Evolutionary conservation across 2,329 filamentous ascomycete species (phyloP).

Genomic region (Thielaviopsis ethacetica): DNA sequence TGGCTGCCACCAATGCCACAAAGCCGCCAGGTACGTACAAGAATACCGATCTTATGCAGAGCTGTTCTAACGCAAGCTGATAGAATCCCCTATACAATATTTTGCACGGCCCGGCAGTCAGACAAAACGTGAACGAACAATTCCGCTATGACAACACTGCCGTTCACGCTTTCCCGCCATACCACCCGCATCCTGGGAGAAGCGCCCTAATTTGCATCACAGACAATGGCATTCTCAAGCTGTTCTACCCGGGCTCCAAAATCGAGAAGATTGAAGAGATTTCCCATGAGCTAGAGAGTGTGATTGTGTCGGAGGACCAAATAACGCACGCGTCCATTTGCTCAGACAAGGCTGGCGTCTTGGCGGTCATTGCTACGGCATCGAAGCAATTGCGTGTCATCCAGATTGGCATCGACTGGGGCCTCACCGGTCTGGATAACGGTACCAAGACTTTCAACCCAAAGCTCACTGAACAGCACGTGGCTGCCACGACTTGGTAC

Average conservation of each 20-base stretch:
- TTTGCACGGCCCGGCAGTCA: conserved; percentile 46
- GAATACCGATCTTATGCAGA: neutral
- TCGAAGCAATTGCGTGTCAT: conserved; percentile 60
- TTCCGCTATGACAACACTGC: conserved; percentile 48
- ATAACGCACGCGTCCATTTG: conserved; percentile 65
- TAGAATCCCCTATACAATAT: conserved; percentile 22
- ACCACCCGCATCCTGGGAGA: conserved; percentile 53
- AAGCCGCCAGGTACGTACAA: conserved; percentile 22
- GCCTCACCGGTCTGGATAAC: conserved; percentile 39
- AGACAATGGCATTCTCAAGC: conserved; percentile 52
- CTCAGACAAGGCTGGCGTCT: conserved; percentile 54
- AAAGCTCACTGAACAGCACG: conserved; percentile 35
- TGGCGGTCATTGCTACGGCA: conserved; percentile 51
- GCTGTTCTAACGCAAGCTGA: neutral
- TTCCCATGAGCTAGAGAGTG: conserved; percentile 55
- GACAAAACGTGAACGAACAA: conserved; percentile 40
- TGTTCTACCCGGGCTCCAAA: conserved; percentile 64
- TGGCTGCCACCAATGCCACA: conserved; percentile 54
- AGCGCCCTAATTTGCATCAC: conserved; percentile 65
- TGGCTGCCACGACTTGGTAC: conserved; percentile 42
- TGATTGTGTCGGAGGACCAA: conserved; percentile 55
- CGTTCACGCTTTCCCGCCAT: conserved; percentile 51
- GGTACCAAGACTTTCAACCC: conserved; percentile 35
- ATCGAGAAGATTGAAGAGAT: conserved; percentile 51
- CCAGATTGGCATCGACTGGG: conserved; percentile 61